A percentile compares a stretch with the other conserved stretches of the same genome.
Evolutionary conservation across 106 monocot genomes (phyloP).

Genomic region (Agapanthus africanus): DNA sequence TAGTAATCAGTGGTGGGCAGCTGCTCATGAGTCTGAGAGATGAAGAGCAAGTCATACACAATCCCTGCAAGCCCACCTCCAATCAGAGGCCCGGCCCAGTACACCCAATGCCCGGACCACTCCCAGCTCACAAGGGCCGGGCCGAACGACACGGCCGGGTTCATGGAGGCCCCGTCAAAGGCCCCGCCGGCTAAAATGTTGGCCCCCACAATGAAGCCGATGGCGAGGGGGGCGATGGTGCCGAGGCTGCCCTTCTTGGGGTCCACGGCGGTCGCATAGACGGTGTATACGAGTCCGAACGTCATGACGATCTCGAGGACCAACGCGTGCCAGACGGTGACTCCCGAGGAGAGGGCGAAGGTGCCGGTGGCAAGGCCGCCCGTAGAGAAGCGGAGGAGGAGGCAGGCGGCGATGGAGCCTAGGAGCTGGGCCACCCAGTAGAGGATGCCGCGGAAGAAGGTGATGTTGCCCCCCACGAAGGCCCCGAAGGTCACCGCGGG

Average conservation of each 20-base stretch:
- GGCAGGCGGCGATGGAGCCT: slow-evolving; percentile 35
- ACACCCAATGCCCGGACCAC: slow-evolving; percentile 36
- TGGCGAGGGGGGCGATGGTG: slow-evolving; percentile 36
- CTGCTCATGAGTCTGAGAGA: slow-evolving; percentile 27
- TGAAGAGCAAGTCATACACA: slow-evolving; percentile 31
- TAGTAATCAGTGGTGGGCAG: slow-evolving; percentile 30
- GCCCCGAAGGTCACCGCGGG: slow-evolving; percentile 56
- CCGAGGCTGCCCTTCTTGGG: slow-evolving; percentile 37
- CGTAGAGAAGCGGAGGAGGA: slow-evolving; percentile 38
- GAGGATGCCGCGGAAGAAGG: slow-evolving; percentile 32
- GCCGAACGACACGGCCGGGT: slow-evolving; percentile 40
- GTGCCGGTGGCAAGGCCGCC: slow-evolving; percentile 24
- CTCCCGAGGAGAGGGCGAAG: slow-evolving; percentile 20
- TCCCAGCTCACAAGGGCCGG: slow-evolving; percentile 36
- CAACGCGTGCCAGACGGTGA: slow-evolving; percentile 21
- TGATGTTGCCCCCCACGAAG: slow-evolving; percentile 49
- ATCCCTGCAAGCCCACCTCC: slow-evolving; percentile 35
- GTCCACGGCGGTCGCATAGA: slow-evolving; percentile 43
- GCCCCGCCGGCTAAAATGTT: slow-evolving; percentile 34
- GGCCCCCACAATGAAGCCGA: slow-evolving; percentile 44
- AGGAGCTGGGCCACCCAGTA: slow-evolving; percentile 49
- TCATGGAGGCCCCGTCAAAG: slow-evolving; percentile 44
- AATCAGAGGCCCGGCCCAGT: slow-evolving; percentile 39
- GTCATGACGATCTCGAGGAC: slow-evolving; percentile 40
- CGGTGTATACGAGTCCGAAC: slow-evolving; percentile 45